A percentile compares a stretch with the other conserved stretches of the same genome.
These are phyloP conservation scores for Chrysanthemum lavandulifolium DNA, from an alignment of 129 eudicot species.

Conservation along the genomic window DNA sequence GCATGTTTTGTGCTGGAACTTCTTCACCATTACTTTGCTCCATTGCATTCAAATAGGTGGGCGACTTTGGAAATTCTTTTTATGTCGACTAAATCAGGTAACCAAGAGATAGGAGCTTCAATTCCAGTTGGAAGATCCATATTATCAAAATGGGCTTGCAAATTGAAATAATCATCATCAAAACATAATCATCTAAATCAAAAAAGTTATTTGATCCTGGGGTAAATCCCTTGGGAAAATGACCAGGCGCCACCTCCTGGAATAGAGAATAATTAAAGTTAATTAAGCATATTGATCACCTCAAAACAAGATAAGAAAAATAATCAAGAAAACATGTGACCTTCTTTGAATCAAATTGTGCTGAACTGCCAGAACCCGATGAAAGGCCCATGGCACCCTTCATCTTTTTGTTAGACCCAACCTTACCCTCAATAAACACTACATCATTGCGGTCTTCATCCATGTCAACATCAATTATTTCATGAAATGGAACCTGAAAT, in stretches of 20 bases:
- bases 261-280: background rate
- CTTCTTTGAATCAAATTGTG: constrained; percentile 26
- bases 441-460: constrained; percentile 57
- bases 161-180: constrained; percentile 44
- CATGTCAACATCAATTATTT: constrained; percentile 73
- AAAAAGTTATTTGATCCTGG: constrained; percentile 30
- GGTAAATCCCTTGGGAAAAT: background rate
- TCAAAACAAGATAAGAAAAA: constrained; percentile 12
- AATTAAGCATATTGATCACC: background rate
- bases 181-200: constrained; percentile 38
- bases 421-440: constrained; percentile 32
- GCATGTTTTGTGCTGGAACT: constrained; percentile 11
- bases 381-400: constrained; percentile 7
- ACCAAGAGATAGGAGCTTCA: constrained; percentile 75
- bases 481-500: constrained; percentile 43
- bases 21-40: background rate
- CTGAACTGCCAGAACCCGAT: constrained; percentile 20
- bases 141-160: constrained; percentile 78
- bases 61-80: background rate
- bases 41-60: background rate
- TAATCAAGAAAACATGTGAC: constrained; percentile 1
- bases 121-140: constrained; percentile 74
- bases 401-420: constrained; percentile 20
- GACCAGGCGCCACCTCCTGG: constrained; percentile 11
- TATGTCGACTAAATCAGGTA: constrained; percentile 23